phyloP scores from a whole-genome alignment of 768 basidiomycete genomes.

The Chalciporus sphaerocephalus region DNA sequence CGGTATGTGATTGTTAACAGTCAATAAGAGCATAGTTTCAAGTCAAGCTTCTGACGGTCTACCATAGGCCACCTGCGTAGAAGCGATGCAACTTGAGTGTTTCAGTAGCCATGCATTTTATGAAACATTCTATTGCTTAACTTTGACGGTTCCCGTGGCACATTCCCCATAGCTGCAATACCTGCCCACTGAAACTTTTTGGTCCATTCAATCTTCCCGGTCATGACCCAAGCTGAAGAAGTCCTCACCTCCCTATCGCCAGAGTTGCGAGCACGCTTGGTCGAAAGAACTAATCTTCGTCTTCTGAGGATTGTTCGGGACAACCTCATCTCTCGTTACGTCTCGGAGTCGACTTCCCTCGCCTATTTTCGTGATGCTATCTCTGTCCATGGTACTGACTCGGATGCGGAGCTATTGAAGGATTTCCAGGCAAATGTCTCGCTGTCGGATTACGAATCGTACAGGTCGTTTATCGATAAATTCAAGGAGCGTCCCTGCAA shows the following conservation, averaged over 20 bases:
- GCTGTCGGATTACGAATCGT: slow-evolving; percentile 11
- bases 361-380: slow-evolving; percentile 8
- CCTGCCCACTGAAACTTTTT: too few relatives aligned
- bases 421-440: slow-evolving; percentile 9
- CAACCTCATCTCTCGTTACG: slow-evolving; percentile 9
- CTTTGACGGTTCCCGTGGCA: too few relatives aligned
- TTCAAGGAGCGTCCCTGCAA: slow-evolving; percentile 16
- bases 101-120: too few relatives aligned
- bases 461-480: slow-evolving; percentile 12
- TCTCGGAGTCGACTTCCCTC: neutral
- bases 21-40: too few relatives aligned
- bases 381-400: neutral
- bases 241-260: neutral
- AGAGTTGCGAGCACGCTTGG: neutral
- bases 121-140: too few relatives aligned
- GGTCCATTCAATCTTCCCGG: too few relatives aligned
- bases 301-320: slow-evolving; percentile 9
- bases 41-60: too few relatives aligned
- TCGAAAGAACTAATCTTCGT: neutral
- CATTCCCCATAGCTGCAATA: too few relatives aligned
- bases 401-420: slow-evolving; percentile 3
- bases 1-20: too few relatives aligned
- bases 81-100: too few relatives aligned
- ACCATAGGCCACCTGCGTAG: too few relatives aligned
- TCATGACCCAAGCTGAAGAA: too few relatives aligned